Base-by-base conservation (phyloP, 495 filamentous ascomycete genomes). In the Staphylotrichum tortipilum region DNA sequence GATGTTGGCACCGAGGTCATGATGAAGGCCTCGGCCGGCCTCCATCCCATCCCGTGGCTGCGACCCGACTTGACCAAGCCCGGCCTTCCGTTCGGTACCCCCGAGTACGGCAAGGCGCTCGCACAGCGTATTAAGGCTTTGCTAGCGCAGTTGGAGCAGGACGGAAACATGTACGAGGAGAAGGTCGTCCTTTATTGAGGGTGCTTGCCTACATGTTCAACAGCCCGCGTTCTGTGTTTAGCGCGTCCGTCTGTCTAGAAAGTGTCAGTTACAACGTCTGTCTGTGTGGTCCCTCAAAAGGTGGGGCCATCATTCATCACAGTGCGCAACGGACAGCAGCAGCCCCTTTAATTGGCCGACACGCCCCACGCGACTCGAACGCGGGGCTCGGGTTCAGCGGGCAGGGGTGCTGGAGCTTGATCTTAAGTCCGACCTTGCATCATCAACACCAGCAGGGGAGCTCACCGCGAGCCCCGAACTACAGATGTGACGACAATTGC, bases 401-500 rank as follows among this genome's bases (percentile, higher is more conserved):
- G n/a, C n/a, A n/a, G n/a, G n/a, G n/a, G 35, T 10, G 19, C 38
- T 45, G 26, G 37, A 38, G 37, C 44, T 48, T 19, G 15, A 52
- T 38, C 48, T 54, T 54, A 58, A 52, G 48, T 54, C 56, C 56
- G 52, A 22, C 39, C 30, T 46, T 45, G 26, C 31, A 28, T 31
- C 37, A 52, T 4, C 28, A 6, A 12, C 37, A 19, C 40, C 37
- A 37, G 19, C 29, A 14, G 23, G 15, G 35, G 17, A 23, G 43
- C 44, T 41, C 41, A 46, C 36, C 12, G 5, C 4, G 41, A 46
- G 42, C 34, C 28, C 33, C 42, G 8, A 11, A 29, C n/a, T 30
- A 0, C 61, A 50, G 48, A 63, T 61, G 58, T 61, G 39, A 59
- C 38, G 5, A 24, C 17, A 26, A 21, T 2, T 24, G 31, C 12